Evolutionary conservation across 2,329 filamentous ascomycete genomes (phyloP), one percentile per base, ranked within the genome.

Genomic region (Fusarium guadeloupense): DNA sequence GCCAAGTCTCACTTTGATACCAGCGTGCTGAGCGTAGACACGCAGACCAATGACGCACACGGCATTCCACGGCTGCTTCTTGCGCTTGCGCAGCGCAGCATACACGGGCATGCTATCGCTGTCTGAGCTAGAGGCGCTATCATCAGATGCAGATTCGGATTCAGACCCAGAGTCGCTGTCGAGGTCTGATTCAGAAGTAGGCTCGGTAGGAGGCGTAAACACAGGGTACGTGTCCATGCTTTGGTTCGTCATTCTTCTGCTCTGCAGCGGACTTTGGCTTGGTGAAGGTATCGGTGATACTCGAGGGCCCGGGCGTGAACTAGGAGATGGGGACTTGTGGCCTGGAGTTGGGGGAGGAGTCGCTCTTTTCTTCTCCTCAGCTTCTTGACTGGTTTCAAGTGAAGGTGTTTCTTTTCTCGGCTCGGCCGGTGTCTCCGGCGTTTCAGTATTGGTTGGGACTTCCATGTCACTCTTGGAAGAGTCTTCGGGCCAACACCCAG

Each of bases 41-140:
- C 75, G 66, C 12, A 79, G 67, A 9, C 76, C 76, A 33, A 78
- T 63, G 9, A 79, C 76, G 44, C 75, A 77, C 20, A 78, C 75
- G n/a, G 77, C 74, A 34, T 79, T 78, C 77, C 77, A 79, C 2
- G 74, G 73, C 9, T 69, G 56, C 7, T 70, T 67, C 34, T 71
- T 64, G 19, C 34, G 57, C 28, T 40, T 23, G 10, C 40, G 42
- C 10, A 42, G 10, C 21, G 28, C 26, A 13, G 43, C 12, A 28
- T 40, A 41, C 7, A 37, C 46, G 1, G 48, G 25, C 8, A 53
- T 45, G 12, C 23, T 40, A 21, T 65, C 65, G 30, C 46, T 54
- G 19, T 73, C 67, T 12, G 62, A 62, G 47, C 65, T 57, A 7
- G 68, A 59, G 12, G 70, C 69, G 16, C 71, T 65, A 13, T 64